Base-by-base conservation (phyloP, 2,329 filamentous ascomycete species). In the Nemania bipapillata region DNA sequence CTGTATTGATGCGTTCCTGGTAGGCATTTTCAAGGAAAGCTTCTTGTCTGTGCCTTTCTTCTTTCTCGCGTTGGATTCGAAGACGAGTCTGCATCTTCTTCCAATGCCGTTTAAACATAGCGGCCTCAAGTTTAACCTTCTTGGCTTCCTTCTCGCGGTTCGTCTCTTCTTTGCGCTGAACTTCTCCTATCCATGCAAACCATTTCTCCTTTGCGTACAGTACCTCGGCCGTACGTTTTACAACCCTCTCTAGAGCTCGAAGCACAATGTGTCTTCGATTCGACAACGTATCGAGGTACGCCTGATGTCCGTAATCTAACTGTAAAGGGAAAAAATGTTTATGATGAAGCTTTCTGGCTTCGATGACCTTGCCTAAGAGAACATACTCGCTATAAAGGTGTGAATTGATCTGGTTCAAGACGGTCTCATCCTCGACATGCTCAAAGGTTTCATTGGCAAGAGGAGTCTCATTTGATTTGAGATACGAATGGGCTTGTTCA, bases 41-140 rank as follows among this genome's bases (percentile, higher is more conserved):
- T 52, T 85, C 82, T 75, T 85, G 78, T 24, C 79, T 79, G 70
- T 78, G 79, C 63, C 80, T 74, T 49, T 82, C 78, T 70, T 86
- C 83, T 56, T 79, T 82, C 26, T 76, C 73, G 55, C 79, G 77
- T 62, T 81, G 72, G n/a, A 79, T 78, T 12, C 75, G 77, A 49
- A 83, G 74, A 30, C 81, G 80, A n/a, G 77, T 73, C 53, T 82
- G 73, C 47, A 82, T 73, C 49, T 83, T 82, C 66, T 82, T 83
- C 75, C 79, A 81, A 70, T 86, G 81, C 5, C 84, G 78, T 68
- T 79, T 82, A 69, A 85, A 84, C 71, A 86, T 74, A 17, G 81
- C 79, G 2, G 83, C 81, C 71, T 86, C 84, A 40, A 80, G 77
- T 72, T 85, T 84, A 59, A 85, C 77, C 70, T 84, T 85, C 74